Percentiles rank a stretch among this genome's conserved stretches.
Conservation (phyloP, 306 rosid species). For the Lathyrus tuberosus region DNA sequence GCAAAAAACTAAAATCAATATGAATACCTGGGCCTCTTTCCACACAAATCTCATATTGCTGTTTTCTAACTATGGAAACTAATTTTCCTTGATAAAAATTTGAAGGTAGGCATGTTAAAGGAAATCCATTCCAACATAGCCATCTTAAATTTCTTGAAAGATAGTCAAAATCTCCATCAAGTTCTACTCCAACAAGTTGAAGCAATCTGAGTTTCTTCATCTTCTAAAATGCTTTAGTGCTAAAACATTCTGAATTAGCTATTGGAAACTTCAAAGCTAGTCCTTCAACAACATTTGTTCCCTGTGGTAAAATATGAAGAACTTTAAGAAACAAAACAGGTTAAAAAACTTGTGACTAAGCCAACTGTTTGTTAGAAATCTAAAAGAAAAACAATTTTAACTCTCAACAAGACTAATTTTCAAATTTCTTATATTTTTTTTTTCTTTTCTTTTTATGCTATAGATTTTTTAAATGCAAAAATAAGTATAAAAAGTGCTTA, state of each 20-base stretch:
- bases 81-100: neutral
- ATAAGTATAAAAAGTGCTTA: no score
- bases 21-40: neutral
- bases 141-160: neutral
- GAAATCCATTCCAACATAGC: conserved; percentile 5
- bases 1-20: neutral
- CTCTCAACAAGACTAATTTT: no score
- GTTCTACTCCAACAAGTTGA: conserved; percentile 11
- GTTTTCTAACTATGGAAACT: neutral
- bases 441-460: no score
- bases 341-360: no score
- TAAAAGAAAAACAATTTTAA: no score
- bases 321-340: no score
- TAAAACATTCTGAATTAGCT: no score
- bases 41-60: neutral
- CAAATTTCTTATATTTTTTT: no score
- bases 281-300: conserved; percentile 2
- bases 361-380: no score
- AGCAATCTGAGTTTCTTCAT: conserved; percentile 29
- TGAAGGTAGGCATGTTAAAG: neutral
- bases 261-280: neutral
- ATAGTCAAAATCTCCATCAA: conserved; percentile 11
- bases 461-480: no score
- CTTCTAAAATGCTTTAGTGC: neutral
- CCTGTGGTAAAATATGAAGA: neutral